Conservation (phyloP, 441 rosid species). For the Viola pubescens region DNA sequence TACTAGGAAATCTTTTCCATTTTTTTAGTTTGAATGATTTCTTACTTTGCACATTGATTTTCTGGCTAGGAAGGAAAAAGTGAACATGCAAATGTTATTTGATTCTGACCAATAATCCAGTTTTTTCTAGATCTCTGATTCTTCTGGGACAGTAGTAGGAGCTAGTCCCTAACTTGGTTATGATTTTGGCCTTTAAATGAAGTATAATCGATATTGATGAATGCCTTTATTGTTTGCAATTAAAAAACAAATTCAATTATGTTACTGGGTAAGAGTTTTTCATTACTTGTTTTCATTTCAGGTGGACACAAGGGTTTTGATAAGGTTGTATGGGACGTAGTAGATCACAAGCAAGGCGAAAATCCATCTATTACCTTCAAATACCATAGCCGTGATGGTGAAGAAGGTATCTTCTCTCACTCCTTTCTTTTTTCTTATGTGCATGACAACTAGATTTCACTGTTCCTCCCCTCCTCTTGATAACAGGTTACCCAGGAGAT, state of each 20-base stretch:
- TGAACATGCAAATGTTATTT: too few species aligned
- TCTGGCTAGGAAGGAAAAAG: too few species aligned
- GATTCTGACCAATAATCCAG: too few species aligned
- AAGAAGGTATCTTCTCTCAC: constrained; percentile 50
- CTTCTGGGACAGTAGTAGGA: too few species aligned
- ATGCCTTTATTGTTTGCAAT: background rate
- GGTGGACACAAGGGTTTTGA: constrained; percentile 88
- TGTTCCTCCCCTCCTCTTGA: constrained; percentile 4
- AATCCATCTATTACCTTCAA: constrained; percentile 65
- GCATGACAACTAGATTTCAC: background rate
- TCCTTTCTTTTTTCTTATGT: background rate
- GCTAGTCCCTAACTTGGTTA: too few species aligned
- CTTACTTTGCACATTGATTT: too few species aligned
- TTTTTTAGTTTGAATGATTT: too few species aligned
- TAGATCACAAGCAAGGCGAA: constrained; percentile 45
- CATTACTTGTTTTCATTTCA: constrained; percentile 12
- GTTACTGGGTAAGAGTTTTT: background rate
- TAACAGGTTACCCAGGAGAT: constrained; percentile 77
- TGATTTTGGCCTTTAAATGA: too few species aligned
- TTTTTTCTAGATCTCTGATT: too few species aligned
- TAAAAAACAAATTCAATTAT: too few species aligned
- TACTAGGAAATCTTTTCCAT: too few species aligned
- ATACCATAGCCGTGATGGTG: constrained; percentile 65
- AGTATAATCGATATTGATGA: too few species aligned
- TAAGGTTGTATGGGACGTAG: constrained; percentile 67